These are phyloP conservation scores for Penicillium sp. DNA, from an alignment of 2,329 filamentous ascomycete genomes.

Conservation along the genomic window DNA sequence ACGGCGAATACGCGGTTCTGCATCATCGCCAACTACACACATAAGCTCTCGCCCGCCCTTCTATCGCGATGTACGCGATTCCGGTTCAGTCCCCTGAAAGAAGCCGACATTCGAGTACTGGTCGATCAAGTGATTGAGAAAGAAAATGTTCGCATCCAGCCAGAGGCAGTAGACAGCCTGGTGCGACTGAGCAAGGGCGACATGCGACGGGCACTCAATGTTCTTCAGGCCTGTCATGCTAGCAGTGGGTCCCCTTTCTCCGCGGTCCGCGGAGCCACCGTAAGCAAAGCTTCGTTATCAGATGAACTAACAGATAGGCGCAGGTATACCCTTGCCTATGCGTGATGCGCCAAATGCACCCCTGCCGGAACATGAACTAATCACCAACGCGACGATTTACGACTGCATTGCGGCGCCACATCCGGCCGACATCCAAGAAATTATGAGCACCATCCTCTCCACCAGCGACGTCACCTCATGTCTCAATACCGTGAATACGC, in stretches of 20 bases:
- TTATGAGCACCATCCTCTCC: conserved; percentile 77
- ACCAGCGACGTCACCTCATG: conserved; percentile 89
- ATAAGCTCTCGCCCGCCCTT: conserved; percentile 92
- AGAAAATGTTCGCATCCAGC: conserved; percentile 80
- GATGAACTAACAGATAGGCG: conserved; percentile 3
- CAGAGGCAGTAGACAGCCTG: conserved; percentile 78
- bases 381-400: conserved; percentile 91
- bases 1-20: conserved; percentile 97
- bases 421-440: conserved; percentile 81
- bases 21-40: conserved; percentile 98
- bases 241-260: conserved; percentile 63
- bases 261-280: no score
- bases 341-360: conserved; percentile 61
- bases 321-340: conserved; percentile 68
- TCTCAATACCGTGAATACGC: conserved; percentile 79
- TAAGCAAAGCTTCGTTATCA: neutral
- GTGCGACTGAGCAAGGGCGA: conserved; percentile 90
- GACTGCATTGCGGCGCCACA: conserved; percentile 96
- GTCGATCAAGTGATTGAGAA: conserved; percentile 89
- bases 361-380: conserved; percentile 72
- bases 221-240: conserved; percentile 93
- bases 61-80: conserved; percentile 93
- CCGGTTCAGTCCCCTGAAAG: conserved; percentile 89
- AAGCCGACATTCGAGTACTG: conserved; percentile 77
- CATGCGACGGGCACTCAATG: conserved; percentile 92